A percentile compares a stretch with the other conserved stretches of the same genome.
These are phyloP conservation scores for Penicillium ochrochloron DNA, from an alignment of 495 filamentous ascomycete genomes.

Conservation along the genomic window DNA sequence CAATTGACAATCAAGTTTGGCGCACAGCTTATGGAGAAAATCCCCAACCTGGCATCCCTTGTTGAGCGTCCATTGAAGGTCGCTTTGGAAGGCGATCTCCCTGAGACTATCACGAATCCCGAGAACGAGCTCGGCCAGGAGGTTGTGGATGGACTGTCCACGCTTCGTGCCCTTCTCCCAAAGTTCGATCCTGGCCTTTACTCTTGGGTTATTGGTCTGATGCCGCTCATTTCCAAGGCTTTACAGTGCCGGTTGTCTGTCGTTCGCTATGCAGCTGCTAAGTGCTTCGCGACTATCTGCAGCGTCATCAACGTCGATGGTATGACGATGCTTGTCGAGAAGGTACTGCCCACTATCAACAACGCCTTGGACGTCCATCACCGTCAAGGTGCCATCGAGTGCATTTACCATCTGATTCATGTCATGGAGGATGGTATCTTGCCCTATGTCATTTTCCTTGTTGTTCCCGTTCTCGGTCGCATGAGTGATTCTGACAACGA, in stretches of 20 bases:
- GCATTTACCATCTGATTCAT: constrained; percentile 92
- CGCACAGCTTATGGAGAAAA: constrained; percentile 69
- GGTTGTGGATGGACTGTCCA: constrained; percentile 90
- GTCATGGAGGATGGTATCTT: constrained; percentile 97
- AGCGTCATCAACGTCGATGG: constrained; percentile 92
- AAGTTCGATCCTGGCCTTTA: constrained; percentile 76
- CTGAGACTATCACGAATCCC: constrained; percentile 67
- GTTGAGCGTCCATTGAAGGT: constrained; percentile 79
- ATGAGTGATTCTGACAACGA: constrained; percentile 99
- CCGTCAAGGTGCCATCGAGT: constrained; percentile 92
- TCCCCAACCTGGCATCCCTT: constrained; percentile 77
- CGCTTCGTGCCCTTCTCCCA: constrained; percentile 85
- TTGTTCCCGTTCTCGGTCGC: constrained; percentile 96
- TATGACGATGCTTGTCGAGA: constrained; percentile 94
- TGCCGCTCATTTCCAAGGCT: constrained; percentile 86
- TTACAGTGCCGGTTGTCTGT: constrained; percentile 86
- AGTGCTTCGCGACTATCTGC: constrained; percentile 96
- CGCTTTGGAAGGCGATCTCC: constrained; percentile 75
- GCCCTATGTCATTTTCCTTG: constrained; percentile 97
- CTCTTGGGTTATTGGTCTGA: constrained; percentile 75
- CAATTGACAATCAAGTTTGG: constrained; percentile 82
- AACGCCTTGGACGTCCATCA: constrained; percentile 82
- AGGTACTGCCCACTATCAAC: constrained; percentile 86
- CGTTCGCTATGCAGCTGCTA: constrained; percentile 93
- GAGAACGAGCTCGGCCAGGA: constrained; percentile 80